Conservation (phyloP, 805 yeast species). For the Starmerella gropengiesseri region DNA sequence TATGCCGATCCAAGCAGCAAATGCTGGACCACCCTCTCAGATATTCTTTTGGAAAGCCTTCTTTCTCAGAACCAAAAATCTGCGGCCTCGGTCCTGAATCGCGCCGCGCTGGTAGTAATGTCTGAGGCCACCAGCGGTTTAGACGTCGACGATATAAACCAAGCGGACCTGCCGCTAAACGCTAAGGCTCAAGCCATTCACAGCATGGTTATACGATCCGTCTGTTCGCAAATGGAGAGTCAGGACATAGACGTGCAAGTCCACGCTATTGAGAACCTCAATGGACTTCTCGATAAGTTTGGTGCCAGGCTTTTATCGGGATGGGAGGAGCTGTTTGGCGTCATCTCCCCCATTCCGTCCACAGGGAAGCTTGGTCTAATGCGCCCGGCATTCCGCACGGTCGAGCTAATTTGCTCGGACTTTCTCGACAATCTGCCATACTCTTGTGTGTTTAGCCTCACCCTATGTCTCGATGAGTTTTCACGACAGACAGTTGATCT, state of each 20-base stretch:
- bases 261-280: conserved; percentile 50
- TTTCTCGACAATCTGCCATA: conserved; percentile 64
- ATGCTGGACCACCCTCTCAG: conserved; percentile 41
- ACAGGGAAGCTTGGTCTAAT: conserved; percentile 34
- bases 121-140: conserved; percentile 18
- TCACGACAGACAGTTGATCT: conserved; percentile 61
- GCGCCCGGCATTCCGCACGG: conserved; percentile 65
- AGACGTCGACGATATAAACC: neutral
- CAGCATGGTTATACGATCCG: conserved; percentile 37
- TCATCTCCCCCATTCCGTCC: conserved; percentile 31
- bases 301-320: conserved; percentile 52
- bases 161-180: no score
- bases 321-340: conserved; percentile 63
- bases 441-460: conserved; percentile 48
- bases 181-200: conserved; percentile 14
- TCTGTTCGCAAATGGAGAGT: conserved; percentile 36
- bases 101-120: conserved; percentile 32
- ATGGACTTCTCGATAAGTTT: conserved; percentile 63
- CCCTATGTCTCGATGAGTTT: conserved; percentile 63
- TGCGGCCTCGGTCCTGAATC: conserved; percentile 40
- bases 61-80: conserved; percentile 27
- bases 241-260: conserved; percentile 61
- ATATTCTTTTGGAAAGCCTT: conserved; percentile 37
- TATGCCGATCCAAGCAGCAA: conserved; percentile 30
- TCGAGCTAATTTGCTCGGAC: conserved; percentile 77